Conservation (phyloP, 495 filamentous ascomycete genomes). For the Cercophora newfieldiana region DNA sequence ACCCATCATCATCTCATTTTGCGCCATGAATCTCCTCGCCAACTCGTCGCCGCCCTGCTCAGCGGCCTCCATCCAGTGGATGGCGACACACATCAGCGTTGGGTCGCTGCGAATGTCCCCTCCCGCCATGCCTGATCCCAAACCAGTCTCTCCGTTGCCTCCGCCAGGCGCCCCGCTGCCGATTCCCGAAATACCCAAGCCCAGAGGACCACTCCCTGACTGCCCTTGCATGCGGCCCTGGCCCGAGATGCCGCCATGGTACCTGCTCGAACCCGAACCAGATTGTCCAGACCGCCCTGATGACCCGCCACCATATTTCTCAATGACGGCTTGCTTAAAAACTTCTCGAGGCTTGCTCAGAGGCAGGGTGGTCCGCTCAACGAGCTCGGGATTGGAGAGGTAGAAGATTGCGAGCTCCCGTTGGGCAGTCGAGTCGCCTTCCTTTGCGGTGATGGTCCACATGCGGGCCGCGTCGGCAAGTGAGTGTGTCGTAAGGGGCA, state of each 20-base stretch:
- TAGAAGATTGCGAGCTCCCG: slow-evolving; percentile 94
- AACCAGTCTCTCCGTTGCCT: slow-evolving; percentile 21
- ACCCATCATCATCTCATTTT: slow-evolving; percentile 48
- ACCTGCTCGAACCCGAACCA: slow-evolving; percentile 30
- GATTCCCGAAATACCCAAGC: slow-evolving; percentile 18
- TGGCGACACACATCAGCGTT: slow-evolving; percentile 89
- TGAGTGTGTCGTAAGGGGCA: slow-evolving; percentile 52
- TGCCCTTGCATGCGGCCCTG: slow-evolving; percentile 21
- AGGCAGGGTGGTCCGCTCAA: slow-evolving; percentile 81
- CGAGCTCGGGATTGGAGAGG: slow-evolving; percentile 85
- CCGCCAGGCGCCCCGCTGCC: slow-evolving; percentile 26
- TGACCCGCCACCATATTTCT: slow-evolving; percentile 56
- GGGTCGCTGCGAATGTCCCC: slow-evolving; percentile 72
- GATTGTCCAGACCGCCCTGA: slow-evolving; percentile 14
- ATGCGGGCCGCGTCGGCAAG: slow-evolving; percentile 87
- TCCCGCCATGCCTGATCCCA: slow-evolving; percentile 33
- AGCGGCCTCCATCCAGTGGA: slow-evolving; percentile 97
- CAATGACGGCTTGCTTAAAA: slow-evolving; percentile 87
- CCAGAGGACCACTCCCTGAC: slow-evolving; percentile 13
- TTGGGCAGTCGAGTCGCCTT: slow-evolving; percentile 89
- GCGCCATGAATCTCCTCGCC: slow-evolving; percentile 80
- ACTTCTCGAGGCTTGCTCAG: slow-evolving; percentile 83
- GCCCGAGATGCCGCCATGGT: slow-evolving; percentile 26
- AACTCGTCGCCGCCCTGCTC: slow-evolving; percentile 84
- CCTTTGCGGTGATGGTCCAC: slow-evolving; percentile 93